Conservation (phyloP, 139 green algal genomes). For the Chlamydomonas applanata region DNA sequence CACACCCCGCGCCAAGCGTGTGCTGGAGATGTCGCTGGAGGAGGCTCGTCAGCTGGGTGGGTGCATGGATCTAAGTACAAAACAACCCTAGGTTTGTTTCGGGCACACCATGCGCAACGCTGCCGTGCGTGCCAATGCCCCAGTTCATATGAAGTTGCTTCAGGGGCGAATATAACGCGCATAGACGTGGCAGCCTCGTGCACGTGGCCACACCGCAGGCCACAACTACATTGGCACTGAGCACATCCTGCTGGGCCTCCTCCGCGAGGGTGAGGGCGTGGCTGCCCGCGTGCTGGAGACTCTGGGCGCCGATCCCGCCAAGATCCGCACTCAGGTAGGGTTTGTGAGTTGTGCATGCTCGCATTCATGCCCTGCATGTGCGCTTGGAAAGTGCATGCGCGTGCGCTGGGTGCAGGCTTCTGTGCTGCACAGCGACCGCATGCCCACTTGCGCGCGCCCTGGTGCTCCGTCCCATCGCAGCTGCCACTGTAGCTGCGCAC, state of each 20-base stretch:
- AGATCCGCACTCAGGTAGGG: conserved; percentile 94
- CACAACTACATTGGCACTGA: conserved; percentile 99
- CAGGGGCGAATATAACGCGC: neutral
- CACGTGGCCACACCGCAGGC: conserved; percentile 43
- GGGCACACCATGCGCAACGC: no score
- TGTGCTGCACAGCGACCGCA: no score
- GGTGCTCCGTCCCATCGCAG: no score
- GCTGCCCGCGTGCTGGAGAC: conserved; percentile 96
- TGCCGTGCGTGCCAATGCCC: no score
- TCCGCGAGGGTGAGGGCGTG: conserved; percentile 97
- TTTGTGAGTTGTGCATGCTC: no score
- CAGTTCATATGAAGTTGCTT: no score
- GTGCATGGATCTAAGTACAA: neutral
- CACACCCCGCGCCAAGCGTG: conserved; percentile 96
- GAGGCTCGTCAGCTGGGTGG: conserved; percentile 95
- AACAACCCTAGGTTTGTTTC: no score
- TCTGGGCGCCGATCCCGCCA: conserved; percentile 90
- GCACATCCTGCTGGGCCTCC: conserved; percentile 97
- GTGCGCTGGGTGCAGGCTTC: neutral
- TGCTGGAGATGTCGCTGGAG: conserved; percentile 97
- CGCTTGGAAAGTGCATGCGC: neutral
- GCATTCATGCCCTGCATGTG: neutral
- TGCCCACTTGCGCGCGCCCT: no score
- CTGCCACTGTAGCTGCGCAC: no score
- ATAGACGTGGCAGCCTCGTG: neutral